Evolutionary conservation across 495 filamentous ascomycete genomes (phyloP), one percentile per base, ranked within the genome.

Genomic region (Melanomma pulvis-pyrius): DNA sequence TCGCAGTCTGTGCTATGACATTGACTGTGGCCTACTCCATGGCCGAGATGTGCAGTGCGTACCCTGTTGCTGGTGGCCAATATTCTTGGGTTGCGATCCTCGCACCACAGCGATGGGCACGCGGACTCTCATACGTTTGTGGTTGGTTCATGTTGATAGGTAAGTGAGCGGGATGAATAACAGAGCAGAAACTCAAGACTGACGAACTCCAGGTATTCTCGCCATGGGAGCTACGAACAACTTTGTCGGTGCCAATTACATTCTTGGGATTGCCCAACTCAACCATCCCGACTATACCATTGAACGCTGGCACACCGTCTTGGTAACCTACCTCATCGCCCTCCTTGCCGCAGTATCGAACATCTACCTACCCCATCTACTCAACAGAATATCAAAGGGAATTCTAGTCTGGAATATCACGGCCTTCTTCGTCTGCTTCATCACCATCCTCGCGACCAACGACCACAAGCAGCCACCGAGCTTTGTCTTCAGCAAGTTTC

Each of bases 151-250:
- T 75, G 72, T 30, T 75, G 26, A 75, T 73, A 24, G 73, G 73
- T 74, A 36, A 51, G 65, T 65, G 39, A 6, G 9, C 17, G n/a
- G 48, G n/a, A 5, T 44, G 26, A 21, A 44, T 46, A 0, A 25
- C 12, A 21, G 26, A 47, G 9, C 1, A 15, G 25, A 39, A 24
- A 22, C 22, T 56, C 2, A 22, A 13, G 34, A 64, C 51, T 65
- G 51, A 53, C 21, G 3, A 15, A 4, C 1, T 15, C 26, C 36
- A 82, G 82, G 82, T 41, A 77, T 85, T 46, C 73, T 85, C 0
- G 81, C 81, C 6, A 86, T 86, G 84, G 84, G 84, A 7, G 82
- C 83, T 11, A 81, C 79, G 0, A 86, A 85, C 68, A 84, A 83
- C 71, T 86, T 83, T 53, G 80, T 87, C 47, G 79, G 73, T 0